Evolutionary conservation across 1,284 basidiomycete genomes (phyloP).

Genomic region (Xerocomus minutiporus): DNA sequence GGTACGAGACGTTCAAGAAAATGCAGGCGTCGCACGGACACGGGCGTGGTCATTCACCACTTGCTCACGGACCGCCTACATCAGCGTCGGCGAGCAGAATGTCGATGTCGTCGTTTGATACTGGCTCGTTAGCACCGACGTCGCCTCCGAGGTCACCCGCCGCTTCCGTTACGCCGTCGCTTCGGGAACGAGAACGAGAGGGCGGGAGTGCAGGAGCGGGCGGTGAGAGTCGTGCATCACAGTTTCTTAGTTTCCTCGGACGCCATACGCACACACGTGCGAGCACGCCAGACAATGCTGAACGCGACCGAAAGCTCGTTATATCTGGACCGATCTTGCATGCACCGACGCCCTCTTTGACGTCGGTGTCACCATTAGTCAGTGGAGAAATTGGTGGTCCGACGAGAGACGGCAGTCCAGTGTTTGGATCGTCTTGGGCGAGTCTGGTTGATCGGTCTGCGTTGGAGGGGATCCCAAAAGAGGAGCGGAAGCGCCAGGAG

Average conservation of each 20-base stretch:
- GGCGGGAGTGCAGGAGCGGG: neutral
- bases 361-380: neutral
- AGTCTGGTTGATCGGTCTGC: conserved; percentile 82
- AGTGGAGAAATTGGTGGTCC: conserved; percentile 20
- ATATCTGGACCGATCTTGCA: conserved; percentile 62
- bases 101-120: conserved; percentile 59
- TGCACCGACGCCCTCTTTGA: conserved; percentile 14
- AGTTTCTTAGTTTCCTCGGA: conserved; percentile 55
- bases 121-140: conserved; percentile 42
- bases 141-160: conserved; percentile 36
- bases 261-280: conserved; percentile 36
- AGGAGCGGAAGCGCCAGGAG: conserved; percentile 86
- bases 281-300: conserved; percentile 31
- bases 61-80: conserved; percentile 9
- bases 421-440: conserved; percentile 83
- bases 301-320: conserved; percentile 37
- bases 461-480: conserved; percentile 68
- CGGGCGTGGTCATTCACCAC: conserved; percentile 24
- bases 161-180: conserved; percentile 24
- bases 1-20: conserved; percentile 78
- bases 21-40: conserved; percentile 33
- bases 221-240: conserved; percentile 34
- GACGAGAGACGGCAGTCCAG: conserved; percentile 44
- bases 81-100: conserved; percentile 37
- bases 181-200: conserved; percentile 21